Percentiles rank a stretch among this genome's conserved stretches.
phyloP scores from a whole-genome alignment of 306 rosid species.

The Cucurbita argyrosperma region DNA sequence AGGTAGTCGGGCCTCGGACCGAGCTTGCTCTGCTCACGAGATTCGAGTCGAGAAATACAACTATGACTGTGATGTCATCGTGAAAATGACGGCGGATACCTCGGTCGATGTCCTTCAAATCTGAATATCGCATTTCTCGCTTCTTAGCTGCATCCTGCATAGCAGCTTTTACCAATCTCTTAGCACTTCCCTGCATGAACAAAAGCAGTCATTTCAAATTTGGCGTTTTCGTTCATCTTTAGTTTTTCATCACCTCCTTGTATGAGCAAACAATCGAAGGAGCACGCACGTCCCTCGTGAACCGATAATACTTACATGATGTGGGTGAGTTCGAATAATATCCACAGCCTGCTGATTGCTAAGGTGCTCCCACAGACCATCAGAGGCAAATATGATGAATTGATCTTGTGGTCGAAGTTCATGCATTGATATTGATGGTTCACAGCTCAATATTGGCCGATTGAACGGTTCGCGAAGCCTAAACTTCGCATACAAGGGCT shows the following conservation, averaged over 20 bases:
- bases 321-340: slow-evolving; percentile 60
- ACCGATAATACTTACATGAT: slow-evolving; percentile 31
- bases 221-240: background rate
- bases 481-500: slow-evolving; percentile 58
- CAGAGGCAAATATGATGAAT: slow-evolving; percentile 77
- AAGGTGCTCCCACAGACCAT: slow-evolving; percentile 91
- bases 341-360: slow-evolving; percentile 86
- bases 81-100: slow-evolving; percentile 91
- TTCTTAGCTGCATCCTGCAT: slow-evolving; percentile 77
- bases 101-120: slow-evolving; percentile 72
- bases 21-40: slow-evolving; percentile 68
- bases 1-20: slow-evolving; percentile 32
- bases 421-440: slow-evolving; percentile 60
- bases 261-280: too few relatives aligned
- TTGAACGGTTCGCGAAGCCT: slow-evolving; percentile 61
- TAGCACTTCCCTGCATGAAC: slow-evolving; percentile 63
- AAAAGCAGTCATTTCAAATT: background rate
- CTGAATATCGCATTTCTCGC: slow-evolving; percentile 89
- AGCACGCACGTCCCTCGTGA: background rate
- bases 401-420: slow-evolving; percentile 63
- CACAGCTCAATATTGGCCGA: slow-evolving; percentile 73
- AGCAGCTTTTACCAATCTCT: slow-evolving; percentile 68
- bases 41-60: slow-evolving; percentile 57
- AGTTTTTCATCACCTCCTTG: too few relatives aligned
- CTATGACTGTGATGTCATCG: slow-evolving; percentile 73